These are phyloP conservation scores for Yarrowia hollandica DNA, from an alignment of 805 yeast species.

Conservation along the genomic window DNA sequence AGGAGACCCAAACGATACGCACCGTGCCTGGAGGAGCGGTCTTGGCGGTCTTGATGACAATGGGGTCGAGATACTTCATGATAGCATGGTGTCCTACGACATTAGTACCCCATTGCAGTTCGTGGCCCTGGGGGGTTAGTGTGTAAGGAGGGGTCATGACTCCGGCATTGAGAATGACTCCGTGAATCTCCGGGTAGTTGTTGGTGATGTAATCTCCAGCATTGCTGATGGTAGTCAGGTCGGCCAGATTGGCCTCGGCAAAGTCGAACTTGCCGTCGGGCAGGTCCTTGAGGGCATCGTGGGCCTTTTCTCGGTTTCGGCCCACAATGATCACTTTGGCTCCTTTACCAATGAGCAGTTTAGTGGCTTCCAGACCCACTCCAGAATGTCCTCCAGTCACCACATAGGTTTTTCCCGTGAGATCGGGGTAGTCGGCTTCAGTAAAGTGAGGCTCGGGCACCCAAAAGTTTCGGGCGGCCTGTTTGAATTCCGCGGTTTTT, in stretches of 20 bases:
- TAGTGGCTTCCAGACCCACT: slow-evolving; percentile 42
- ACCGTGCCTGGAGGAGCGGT: slow-evolving; percentile 39
- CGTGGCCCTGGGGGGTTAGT: slow-evolving; percentile 49
- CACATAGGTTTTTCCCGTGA: slow-evolving; percentile 41
- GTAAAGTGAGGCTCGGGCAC: slow-evolving; percentile 31
- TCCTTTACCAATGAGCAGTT: slow-evolving; percentile 39
- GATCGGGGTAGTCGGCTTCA: slow-evolving; percentile 42
- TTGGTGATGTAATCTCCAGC: slow-evolving; percentile 41
- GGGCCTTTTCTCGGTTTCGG: slow-evolving; percentile 43
- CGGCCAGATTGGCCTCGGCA: slow-evolving; percentile 38
- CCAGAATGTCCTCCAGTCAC: slow-evolving; percentile 45
- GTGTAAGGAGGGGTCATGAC: slow-evolving; percentile 45
- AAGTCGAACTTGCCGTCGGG: slow-evolving; percentile 35
- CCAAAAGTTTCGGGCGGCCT: slow-evolving; percentile 17
- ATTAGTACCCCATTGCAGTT: slow-evolving; percentile 51
- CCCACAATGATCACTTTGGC: slow-evolving; percentile 46
- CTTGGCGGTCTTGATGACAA: slow-evolving; percentile 43
- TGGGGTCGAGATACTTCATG: slow-evolving; percentile 45
- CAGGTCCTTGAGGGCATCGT: slow-evolving; percentile 39
- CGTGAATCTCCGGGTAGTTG: slow-evolving; percentile 40
- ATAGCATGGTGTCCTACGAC: slow-evolving; percentile 50
- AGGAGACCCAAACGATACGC: slow-evolving; percentile 51
- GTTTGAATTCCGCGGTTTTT: slow-evolving; percentile 16
- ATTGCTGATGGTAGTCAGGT: slow-evolving; percentile 46
- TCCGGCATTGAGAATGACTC: slow-evolving; percentile 50